These are phyloP conservation scores for Eremothecium sinecaudum DNA, from an alignment of 1,139 yeast species.

Conservation along the genomic window DNA sequence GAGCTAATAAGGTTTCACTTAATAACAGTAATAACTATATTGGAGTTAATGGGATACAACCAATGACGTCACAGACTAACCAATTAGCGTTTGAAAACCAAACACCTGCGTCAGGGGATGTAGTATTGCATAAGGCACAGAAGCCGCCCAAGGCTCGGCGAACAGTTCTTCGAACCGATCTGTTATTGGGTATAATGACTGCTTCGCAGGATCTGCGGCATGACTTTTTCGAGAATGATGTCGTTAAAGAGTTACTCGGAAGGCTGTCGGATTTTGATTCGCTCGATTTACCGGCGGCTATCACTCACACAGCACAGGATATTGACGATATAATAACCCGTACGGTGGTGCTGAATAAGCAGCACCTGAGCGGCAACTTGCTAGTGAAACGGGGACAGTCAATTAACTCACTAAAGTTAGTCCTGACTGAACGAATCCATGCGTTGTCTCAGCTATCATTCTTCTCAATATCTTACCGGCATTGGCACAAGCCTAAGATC, in stretches of 20 bases:
- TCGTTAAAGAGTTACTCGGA: slow-evolving; percentile 4
- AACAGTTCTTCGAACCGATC: slow-evolving; percentile 6
- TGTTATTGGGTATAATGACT: slow-evolving; percentile 3
- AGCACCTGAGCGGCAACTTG: background rate
- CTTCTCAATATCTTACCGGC: slow-evolving; percentile 2
- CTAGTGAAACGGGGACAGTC: background rate
- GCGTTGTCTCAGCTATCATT: slow-evolving; percentile 2
- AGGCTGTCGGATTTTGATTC: slow-evolving; percentile 5
- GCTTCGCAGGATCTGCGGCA: slow-evolving; percentile 6
- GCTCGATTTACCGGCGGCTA: slow-evolving; percentile 5
- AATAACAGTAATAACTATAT: too few relatives aligned
- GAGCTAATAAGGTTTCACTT: background rate
- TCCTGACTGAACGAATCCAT: slow-evolving; percentile 3
- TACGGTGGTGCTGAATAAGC: slow-evolving; percentile 1
- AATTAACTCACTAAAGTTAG: background rate
- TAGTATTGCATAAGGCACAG: background rate
- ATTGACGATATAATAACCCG: slow-evolving; percentile 2
- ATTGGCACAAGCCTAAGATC: background rate
- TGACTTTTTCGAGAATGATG: slow-evolving; percentile 3
- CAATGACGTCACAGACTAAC: background rate
- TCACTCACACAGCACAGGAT: slow-evolving; percentile 3
- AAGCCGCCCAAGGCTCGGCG: slow-evolving; percentile 1
- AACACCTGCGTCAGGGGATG: background rate
- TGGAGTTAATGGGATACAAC: background rate
- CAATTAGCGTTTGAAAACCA: background rate